phyloP scores from a whole-genome alignment of 192 early-diverging fungal species.

The Spinellus fusiger region DNA sequence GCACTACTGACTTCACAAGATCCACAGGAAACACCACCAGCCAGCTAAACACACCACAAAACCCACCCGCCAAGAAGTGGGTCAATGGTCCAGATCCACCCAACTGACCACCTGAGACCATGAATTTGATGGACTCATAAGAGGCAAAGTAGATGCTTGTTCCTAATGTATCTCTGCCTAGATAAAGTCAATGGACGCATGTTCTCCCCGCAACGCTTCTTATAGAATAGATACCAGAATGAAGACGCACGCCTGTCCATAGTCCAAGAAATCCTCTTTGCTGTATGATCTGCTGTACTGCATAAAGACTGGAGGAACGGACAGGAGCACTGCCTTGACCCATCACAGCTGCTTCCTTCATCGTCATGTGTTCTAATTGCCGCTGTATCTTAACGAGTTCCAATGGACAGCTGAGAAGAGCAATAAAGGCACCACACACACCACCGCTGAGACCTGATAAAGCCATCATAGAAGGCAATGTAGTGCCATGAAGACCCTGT shows the following conservation, averaged over 20 bases:
- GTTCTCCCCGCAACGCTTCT: not conserved
- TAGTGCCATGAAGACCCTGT: conserved; percentile 24
- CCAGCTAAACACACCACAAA: conserved; percentile 74
- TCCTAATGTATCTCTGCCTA: conserved; percentile 58
- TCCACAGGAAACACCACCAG: conserved; percentile 72
- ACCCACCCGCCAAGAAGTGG: conserved; percentile 70
- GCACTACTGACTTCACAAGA: conserved; percentile 65
- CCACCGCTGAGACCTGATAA: conserved; percentile 50
- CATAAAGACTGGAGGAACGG: conserved; percentile 40
- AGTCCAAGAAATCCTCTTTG: conserved; percentile 44
- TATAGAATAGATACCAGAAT: conserved; percentile 26
- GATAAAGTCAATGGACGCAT: conserved; percentile 10
- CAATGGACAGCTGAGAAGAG: conserved; percentile 65
- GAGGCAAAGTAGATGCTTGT: conserved; percentile 72
- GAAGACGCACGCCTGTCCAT: conserved; percentile 37
- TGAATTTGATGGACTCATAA: conserved; percentile 56
- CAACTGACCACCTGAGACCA: conserved; percentile 17
- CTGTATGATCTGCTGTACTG: conserved; percentile 43
- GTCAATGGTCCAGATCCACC: conserved; percentile 49
- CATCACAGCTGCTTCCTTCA: conserved; percentile 1
- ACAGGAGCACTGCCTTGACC: conserved; percentile 12
- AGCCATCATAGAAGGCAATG: conserved; percentile 35
- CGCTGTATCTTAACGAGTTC: conserved; percentile 76
- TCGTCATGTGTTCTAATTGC: conserved; percentile 54
- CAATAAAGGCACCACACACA: conserved; percentile 58